phyloP scores from a whole-genome alignment of 192 early-diverging fungal species.

The Coemansia sp. region DNA sequence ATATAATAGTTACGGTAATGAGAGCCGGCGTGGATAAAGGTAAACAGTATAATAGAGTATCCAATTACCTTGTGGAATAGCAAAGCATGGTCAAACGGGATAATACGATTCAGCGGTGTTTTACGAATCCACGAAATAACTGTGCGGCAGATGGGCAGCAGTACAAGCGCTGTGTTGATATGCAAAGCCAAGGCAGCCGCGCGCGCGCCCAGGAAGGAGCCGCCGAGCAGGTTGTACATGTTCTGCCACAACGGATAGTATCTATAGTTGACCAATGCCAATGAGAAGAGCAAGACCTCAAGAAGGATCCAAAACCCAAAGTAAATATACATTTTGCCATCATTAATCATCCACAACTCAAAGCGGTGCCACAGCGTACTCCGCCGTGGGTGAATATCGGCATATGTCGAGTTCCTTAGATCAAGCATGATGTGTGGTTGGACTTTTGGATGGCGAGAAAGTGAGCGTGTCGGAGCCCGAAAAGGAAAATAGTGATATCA shows the following conservation, averaged over 20 bases:
- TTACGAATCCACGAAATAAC: constrained; percentile 72
- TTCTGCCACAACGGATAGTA: constrained; percentile 58
- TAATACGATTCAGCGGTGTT: constrained; percentile 70
- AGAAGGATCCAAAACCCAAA: constrained; percentile 64
- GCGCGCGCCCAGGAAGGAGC: constrained; percentile 60
- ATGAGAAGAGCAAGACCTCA: constrained; percentile 58
- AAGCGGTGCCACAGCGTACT: constrained; percentile 46
- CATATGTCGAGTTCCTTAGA: constrained; percentile 41
- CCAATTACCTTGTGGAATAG: constrained; percentile 79
- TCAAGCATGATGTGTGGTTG: constrained; percentile 29
- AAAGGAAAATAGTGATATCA: constrained; percentile 1
- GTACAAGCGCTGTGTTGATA: constrained; percentile 72
- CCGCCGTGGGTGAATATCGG: constrained; percentile 33
- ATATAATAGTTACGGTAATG: constrained; percentile 78
- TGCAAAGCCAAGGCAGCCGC: constrained; percentile 69
- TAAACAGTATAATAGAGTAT: constrained; percentile 75
- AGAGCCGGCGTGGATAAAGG: constrained; percentile 65
- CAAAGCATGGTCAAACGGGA: constrained; percentile 84
- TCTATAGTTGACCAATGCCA: constrained; percentile 63
- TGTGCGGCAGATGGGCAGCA: constrained; percentile 81
- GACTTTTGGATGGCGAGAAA: neutral
- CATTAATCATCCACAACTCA: constrained; percentile 55
- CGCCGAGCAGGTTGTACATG: constrained; percentile 55
- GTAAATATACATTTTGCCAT: constrained; percentile 54
- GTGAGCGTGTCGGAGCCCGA: neutral